Conservation (phyloP, 805 yeast genomes). For the Starmerella roubikii region DNA sequence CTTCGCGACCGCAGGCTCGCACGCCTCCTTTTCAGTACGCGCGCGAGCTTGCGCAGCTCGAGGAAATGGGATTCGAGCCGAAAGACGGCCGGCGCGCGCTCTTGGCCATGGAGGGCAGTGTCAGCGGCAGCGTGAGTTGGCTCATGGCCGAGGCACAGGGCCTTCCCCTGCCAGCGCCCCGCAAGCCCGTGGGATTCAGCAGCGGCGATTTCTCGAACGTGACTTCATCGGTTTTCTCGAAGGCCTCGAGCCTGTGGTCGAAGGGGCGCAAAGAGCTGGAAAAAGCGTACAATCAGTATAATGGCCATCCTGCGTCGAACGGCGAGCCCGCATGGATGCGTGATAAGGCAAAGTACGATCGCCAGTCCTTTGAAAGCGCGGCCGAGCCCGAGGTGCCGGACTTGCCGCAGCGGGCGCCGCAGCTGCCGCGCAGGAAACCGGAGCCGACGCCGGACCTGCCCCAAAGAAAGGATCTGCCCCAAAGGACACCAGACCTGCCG, state of each 20-base stretch:
- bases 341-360: slow-evolving; percentile 29
- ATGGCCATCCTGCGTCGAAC: slow-evolving; percentile 24
- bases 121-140: slow-evolving; percentile 51
- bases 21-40: slow-evolving; percentile 4
- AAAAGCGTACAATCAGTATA: slow-evolving; percentile 49
- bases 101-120: slow-evolving; percentile 38
- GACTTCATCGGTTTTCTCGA: slow-evolving; percentile 41
- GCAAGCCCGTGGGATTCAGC: slow-evolving; percentile 5
- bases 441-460: no score
- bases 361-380: slow-evolving; percentile 1
- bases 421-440: no score
- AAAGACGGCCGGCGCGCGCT: slow-evolving; percentile 51
- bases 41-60: slow-evolving; percentile 45
- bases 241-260: slow-evolving; percentile 45
- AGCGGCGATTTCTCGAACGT: slow-evolving; percentile 31
- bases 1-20: not conserved
- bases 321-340: slow-evolving; percentile 66
- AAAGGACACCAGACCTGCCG: no score
- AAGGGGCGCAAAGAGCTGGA: slow-evolving; percentile 48
- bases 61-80: slow-evolving; percentile 67
- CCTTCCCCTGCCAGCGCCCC: slow-evolving; percentile 23
- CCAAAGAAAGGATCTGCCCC: no score
- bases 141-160: slow-evolving; percentile 49
- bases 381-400: not conserved
- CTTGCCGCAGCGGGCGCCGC: not conserved